phyloP scores from a whole-genome alignment of 352 stramenopile genomes.

The Phytopythium aichiense region DNA sequence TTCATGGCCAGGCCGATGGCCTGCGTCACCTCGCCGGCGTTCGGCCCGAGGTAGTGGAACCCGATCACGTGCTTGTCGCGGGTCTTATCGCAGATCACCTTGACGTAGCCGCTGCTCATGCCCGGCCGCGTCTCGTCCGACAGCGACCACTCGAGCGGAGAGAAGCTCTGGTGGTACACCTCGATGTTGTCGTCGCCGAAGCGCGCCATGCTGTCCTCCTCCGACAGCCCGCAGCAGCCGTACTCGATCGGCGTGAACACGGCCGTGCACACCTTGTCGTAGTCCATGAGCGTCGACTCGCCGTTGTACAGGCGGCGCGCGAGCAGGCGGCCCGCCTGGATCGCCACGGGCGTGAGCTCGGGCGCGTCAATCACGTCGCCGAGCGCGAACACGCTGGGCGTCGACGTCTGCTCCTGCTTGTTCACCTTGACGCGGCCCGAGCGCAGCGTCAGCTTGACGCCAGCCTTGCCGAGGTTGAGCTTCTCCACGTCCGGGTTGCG shows the following conservation, averaged over 20 bases:
- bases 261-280: slow-evolving; percentile 88
- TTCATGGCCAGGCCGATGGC: slow-evolving; percentile 95
- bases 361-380: slow-evolving; percentile 96
- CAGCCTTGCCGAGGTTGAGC: slow-evolving; percentile 84
- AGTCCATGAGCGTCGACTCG: slow-evolving; percentile 86
- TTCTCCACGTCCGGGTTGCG: slow-evolving; percentile 91
- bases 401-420: slow-evolving; percentile 92
- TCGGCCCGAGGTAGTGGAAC: slow-evolving; percentile 98
- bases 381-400: slow-evolving; percentile 96
- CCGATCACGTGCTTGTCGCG: slow-evolving; percentile 90
- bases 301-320: slow-evolving; percentile 90
- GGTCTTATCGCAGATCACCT: slow-evolving; percentile 93
- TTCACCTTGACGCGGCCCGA: slow-evolving; percentile 89
- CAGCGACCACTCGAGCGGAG: slow-evolving; percentile 94
- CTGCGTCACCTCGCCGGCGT: slow-evolving; percentile 95
- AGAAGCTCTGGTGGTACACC: slow-evolving; percentile 96
- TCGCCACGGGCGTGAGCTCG: slow-evolving; percentile 98
- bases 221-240: slow-evolving; percentile 93
- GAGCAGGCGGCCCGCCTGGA: slow-evolving; percentile 92
- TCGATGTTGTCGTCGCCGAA: slow-evolving; percentile 91
- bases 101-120: slow-evolving; percentile 90
- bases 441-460: slow-evolving; percentile 86
- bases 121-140: slow-evolving; percentile 45
- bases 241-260: slow-evolving; percentile 99
- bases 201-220: slow-evolving; percentile 91